phyloP scores from a whole-genome alignment of 352 stramenopile species.

The Phytopythium vexans region DNA sequence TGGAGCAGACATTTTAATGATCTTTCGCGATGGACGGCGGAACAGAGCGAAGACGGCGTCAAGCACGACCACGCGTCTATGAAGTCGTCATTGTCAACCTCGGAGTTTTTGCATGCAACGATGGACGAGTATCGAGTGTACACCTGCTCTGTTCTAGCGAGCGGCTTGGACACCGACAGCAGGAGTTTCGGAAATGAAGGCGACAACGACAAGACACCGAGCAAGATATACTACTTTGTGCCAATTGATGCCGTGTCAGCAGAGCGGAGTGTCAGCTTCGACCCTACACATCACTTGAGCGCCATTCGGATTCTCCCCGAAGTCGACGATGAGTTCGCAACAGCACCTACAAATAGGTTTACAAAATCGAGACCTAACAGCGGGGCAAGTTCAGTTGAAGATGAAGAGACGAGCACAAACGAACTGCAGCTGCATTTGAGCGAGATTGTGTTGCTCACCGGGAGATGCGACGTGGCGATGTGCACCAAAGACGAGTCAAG shows the following conservation, averaged over 20 bases:
- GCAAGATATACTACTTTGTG: conserved; percentile 33
- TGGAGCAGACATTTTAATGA: conserved; percentile 58
- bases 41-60: neutral
- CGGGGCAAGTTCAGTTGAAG: no score
- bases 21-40: conserved; percentile 33
- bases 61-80: neutral
- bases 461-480: no score
- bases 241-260: conserved; percentile 2
- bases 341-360: neutral
- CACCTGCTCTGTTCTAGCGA: conserved; percentile 7
- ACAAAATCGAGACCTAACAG: no score
- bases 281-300: conserved; percentile 28
- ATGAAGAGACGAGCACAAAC: no score
- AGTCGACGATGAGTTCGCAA: conserved; percentile 7
- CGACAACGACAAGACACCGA: conserved; percentile 2
- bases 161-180: no score
- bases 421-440: no score
- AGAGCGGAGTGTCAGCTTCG: conserved; percentile 12
- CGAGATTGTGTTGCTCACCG: no score
- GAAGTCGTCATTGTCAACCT: conserved; percentile 9
- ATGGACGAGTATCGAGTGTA: conserved; percentile 21
- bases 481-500: no score
- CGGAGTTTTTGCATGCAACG: conserved; percentile 31
- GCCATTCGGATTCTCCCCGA: conserved; percentile 27
- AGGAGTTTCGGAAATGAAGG: neutral